Evolutionary conservation across 331 rosid species (phyloP).

Genomic region (Telfairia occidentalis): DNA sequence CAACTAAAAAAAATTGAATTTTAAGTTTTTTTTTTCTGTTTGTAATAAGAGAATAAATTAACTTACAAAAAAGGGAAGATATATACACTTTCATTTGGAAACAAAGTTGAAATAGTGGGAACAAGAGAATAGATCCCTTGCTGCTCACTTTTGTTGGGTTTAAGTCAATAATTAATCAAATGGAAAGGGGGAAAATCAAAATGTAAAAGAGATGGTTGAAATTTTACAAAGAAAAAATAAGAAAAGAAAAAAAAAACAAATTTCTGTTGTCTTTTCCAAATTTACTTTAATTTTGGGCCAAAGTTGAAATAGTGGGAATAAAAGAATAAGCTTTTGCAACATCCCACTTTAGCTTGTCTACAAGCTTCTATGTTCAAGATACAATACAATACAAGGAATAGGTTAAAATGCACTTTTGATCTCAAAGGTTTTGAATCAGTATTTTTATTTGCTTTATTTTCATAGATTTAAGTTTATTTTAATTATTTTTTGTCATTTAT

Average conservation of each 20-base stretch:
- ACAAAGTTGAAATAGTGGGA: conserved; percentile 9
- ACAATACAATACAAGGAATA: background rate
- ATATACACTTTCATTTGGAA: background rate
- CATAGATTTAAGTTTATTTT: background rate
- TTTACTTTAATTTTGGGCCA: conserved; percentile 5
- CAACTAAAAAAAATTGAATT: background rate
- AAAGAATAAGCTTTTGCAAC: conserved; percentile 5
- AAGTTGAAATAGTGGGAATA: conserved; percentile 14
- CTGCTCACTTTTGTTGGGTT: background rate
- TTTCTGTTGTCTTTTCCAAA: background rate
- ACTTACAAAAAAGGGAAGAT: background rate
- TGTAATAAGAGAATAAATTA: background rate
- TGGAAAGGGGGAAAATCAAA: background rate
- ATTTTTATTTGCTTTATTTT: background rate
- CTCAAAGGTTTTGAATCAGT: background rate
- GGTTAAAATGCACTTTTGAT: background rate
- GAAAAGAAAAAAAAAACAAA: background rate
- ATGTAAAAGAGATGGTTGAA: background rate
- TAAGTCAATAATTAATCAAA: background rate
- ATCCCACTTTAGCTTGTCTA: conserved; percentile 8
- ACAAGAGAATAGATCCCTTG: conserved; percentile 3
- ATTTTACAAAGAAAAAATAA: background rate
- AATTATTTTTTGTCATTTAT: background rate
- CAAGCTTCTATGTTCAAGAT: background rate
- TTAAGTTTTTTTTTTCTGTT: background rate